Evolutionary conservation across 2,329 filamentous ascomycete genomes (phyloP).

Genomic region (Diaporthe batatas): DNA sequence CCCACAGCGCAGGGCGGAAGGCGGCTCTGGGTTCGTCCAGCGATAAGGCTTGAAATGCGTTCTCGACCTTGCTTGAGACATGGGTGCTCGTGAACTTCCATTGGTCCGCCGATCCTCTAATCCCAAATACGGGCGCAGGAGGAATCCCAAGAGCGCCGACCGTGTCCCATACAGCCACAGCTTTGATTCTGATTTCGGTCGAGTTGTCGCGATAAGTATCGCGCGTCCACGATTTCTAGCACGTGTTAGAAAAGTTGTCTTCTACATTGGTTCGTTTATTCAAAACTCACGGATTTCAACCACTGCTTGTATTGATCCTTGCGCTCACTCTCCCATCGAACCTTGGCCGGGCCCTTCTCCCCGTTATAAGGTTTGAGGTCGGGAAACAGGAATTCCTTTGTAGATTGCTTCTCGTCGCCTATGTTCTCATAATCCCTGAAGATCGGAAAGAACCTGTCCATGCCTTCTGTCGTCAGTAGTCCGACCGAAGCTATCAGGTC

Average conservation of each 20-base stretch:
- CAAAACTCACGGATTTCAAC: constrained; percentile 50
- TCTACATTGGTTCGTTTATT: not conserved
- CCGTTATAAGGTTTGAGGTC: constrained; percentile 46
- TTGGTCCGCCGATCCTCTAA: constrained; percentile 54
- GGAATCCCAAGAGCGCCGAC: constrained; percentile 61
- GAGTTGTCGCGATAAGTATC: constrained; percentile 51
- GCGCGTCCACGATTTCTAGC: constrained; percentile 51
- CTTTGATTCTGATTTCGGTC: constrained; percentile 57
- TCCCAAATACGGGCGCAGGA: constrained; percentile 53
- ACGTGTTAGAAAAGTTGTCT: not conserved
- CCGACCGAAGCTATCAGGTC: constrained; percentile 56
- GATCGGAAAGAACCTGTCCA: constrained; percentile 58
- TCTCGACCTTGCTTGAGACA: constrained; percentile 56
- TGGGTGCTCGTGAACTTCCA: constrained; percentile 60
- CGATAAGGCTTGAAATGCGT: constrained; percentile 65
- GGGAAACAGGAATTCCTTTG: constrained; percentile 45
- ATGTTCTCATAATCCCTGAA: constrained; percentile 56
- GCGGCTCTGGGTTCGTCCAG: constrained; percentile 61
- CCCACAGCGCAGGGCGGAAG: constrained; percentile 60
- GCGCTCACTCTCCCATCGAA: constrained; percentile 51
- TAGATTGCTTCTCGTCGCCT: constrained; percentile 44
- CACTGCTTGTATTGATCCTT: constrained; percentile 54
- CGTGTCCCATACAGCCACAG: constrained; percentile 65
- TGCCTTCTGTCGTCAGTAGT: constrained; percentile 57
- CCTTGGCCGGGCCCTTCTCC: constrained; percentile 48